phyloP scores from a whole-genome alignment of 2,329 filamentous ascomycete genomes.

The Blastomyces gilchristii region DNA sequence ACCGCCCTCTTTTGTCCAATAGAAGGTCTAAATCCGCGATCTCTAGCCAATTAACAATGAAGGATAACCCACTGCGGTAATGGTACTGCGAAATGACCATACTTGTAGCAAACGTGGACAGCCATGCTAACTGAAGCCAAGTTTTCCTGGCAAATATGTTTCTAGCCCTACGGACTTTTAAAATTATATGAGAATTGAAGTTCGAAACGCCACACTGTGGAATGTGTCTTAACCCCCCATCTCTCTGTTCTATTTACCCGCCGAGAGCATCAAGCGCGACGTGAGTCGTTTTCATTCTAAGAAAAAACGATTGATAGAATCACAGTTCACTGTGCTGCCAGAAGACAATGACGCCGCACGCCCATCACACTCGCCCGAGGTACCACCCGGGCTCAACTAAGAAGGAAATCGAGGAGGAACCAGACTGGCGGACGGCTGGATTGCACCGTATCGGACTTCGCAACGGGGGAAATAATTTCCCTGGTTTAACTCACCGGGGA shows the following conservation, averaged over 20 bases:
- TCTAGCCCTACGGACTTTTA: not conserved
- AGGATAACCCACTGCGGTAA: not conserved
- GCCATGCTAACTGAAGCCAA: not conserved
- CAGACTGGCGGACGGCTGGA: constrained; percentile 33
- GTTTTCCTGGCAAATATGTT: not conserved
- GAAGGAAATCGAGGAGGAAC: constrained; percentile 35
- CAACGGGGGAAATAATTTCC: constrained; percentile 28
- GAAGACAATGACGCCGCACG: not conserved
- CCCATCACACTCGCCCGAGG: constrained; percentile 3
- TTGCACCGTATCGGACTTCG: constrained; percentile 34
- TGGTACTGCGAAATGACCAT: not conserved
- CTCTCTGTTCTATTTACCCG: not conserved
- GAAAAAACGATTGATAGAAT: not conserved
- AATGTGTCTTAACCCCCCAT: not conserved
- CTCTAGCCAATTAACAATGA: not conserved
- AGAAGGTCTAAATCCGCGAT: not conserved
- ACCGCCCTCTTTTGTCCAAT: not conserved
- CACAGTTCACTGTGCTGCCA: not conserved
- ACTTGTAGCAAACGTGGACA: not conserved
- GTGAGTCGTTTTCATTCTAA: not conserved
- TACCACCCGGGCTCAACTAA: constrained; percentile 32
- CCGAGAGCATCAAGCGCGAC: not conserved
- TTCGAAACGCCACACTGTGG: not conserved
- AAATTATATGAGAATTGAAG: not conserved
- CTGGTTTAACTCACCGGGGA: constrained; percentile 32